phyloP scores from a whole-genome alignment of 768 basidiomycete genomes.

The Amanita jacksonii region DNA sequence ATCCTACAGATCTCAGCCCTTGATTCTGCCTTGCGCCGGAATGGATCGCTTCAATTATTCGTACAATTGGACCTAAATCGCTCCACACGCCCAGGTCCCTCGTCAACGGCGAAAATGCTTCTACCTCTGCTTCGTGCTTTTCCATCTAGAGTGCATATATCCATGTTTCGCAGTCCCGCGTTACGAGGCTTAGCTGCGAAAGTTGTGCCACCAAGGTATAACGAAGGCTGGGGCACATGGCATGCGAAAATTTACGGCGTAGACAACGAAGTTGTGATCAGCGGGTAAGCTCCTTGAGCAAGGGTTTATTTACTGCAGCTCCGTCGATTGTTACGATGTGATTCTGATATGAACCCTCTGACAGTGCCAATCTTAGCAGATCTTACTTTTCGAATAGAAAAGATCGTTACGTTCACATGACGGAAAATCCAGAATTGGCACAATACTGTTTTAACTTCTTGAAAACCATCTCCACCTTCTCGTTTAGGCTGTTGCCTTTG shows the following conservation, averaged over 20 bases:
- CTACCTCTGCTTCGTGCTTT: conserved; percentile 66
- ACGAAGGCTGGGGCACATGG: conserved; percentile 99
- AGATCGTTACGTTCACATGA: conserved; percentile 85
- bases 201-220: conserved; percentile 84
- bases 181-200: conserved; percentile 64
- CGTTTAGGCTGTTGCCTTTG: conserved; percentile 43
- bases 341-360: not conserved
- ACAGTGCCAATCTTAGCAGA: conserved; percentile 86
- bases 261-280: conserved; percentile 88
- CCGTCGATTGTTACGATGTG: not conserved
- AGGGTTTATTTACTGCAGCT: not conserved
- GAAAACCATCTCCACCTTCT: conserved; percentile 56
- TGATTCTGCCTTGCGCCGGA: conserved; percentile 39
- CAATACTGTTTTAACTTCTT: conserved; percentile 83
- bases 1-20: conserved; percentile 57
- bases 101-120: conserved; percentile 58
- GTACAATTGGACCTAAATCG: conserved; percentile 78
- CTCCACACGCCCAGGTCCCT: conserved; percentile 62
- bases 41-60: conserved; percentile 54
- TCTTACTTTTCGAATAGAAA: conserved; percentile 95
- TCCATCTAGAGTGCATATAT: conserved; percentile 63
- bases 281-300: conserved; percentile 49
- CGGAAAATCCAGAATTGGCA: conserved; percentile 48
- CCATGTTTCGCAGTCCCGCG: conserved; percentile 83
- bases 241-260: conserved; percentile 94